Conservation (phyloP, 768 basidiomycete genomes). For the Leccinum subtestaceum region DNA sequence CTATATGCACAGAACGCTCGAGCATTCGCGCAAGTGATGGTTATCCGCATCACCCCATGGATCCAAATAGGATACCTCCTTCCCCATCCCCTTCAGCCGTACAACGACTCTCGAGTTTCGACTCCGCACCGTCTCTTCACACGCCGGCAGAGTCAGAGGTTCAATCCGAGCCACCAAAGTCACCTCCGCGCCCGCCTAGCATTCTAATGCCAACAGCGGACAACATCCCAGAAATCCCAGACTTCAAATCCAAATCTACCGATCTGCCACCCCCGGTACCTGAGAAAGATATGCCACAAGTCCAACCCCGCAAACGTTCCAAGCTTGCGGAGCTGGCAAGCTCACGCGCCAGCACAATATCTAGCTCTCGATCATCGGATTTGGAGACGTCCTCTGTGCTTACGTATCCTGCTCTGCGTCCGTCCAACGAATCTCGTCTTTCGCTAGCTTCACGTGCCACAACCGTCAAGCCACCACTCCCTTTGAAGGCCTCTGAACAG, state of each 20-base stretch:
- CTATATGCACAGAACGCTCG: conserved; percentile 18
- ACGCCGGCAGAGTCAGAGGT: conserved; percentile 39
- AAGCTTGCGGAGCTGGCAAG: conserved; percentile 69
- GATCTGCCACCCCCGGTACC: conserved; percentile 25
- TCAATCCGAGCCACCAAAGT: conserved; percentile 33
- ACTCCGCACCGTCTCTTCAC: conserved; percentile 53
- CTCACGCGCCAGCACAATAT: conserved; percentile 52
- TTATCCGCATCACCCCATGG: conserved; percentile 24
- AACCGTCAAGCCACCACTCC: conserved; percentile 8
- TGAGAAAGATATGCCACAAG: conserved; percentile 21
- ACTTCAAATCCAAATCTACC: conserved; percentile 48
- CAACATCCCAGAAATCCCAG: conserved; percentile 54
- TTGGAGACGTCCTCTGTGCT: conserved; percentile 59
- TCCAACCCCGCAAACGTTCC: conserved; percentile 45
- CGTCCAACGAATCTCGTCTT: conserved; percentile 54
- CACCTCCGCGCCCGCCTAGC: conserved; percentile 41
- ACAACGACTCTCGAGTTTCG: conserved; percentile 55
- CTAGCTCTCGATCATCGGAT: conserved; percentile 54
- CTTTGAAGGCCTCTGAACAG: conserved; percentile 20
- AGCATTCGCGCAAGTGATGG: conserved; percentile 1
- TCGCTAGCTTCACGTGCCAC: conserved; percentile 30
- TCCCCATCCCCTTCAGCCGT: conserved; percentile 70
- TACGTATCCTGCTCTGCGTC: conserved; percentile 70
- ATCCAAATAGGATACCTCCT: conserved; percentile 59
- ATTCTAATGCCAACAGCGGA: conserved; percentile 45